Percentiles rank a stretch among this genome's conserved stretches.
Evolutionary conservation across 441 rosid genomes (phyloP).

Genomic region (Euphorbia corollata): DNA sequence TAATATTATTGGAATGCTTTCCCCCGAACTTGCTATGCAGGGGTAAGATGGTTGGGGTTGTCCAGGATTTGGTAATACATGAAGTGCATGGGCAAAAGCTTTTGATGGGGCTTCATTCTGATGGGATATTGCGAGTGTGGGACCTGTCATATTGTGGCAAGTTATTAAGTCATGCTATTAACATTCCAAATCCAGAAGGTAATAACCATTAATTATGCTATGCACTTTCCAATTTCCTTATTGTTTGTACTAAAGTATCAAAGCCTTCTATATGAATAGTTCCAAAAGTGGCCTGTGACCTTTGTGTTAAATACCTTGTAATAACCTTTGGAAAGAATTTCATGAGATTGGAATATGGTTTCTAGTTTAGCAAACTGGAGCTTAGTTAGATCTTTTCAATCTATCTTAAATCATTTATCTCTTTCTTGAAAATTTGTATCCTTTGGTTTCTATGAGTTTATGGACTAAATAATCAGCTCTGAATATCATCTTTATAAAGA

Average conservation of each 20-base stretch:
- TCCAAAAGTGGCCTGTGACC: not conserved
- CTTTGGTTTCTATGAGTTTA: not conserved
- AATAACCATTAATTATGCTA: constrained; percentile 24
- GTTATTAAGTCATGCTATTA: constrained; percentile 51
- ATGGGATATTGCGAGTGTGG: constrained; percentile 70
- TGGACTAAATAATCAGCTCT: not conserved
- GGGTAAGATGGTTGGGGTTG: constrained; percentile 55
- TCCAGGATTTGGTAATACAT: constrained; percentile 55
- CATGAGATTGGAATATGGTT: not conserved
- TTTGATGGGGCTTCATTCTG: constrained; percentile 62
- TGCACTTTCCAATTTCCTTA: constrained; percentile 10
- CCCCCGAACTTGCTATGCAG: constrained; percentile 36
- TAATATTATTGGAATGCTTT: not conserved
- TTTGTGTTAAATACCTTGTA: not conserved
- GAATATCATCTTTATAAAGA: not conserved
- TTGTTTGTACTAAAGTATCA: not conserved
- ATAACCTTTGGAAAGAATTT: not conserved
- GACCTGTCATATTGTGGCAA: constrained; percentile 46
- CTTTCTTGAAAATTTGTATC: not conserved
- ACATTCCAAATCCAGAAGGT: constrained; percentile 55
- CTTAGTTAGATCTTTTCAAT: not conserved
- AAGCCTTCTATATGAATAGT: not conserved
- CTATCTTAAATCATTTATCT: not conserved
- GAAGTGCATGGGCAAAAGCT: constrained; percentile 44
- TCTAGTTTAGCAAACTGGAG: not conserved